These are phyloP conservation scores for Solanum tarijense DNA, from an alignment of 257 asterid genomes.

Conservation along the genomic window DNA sequence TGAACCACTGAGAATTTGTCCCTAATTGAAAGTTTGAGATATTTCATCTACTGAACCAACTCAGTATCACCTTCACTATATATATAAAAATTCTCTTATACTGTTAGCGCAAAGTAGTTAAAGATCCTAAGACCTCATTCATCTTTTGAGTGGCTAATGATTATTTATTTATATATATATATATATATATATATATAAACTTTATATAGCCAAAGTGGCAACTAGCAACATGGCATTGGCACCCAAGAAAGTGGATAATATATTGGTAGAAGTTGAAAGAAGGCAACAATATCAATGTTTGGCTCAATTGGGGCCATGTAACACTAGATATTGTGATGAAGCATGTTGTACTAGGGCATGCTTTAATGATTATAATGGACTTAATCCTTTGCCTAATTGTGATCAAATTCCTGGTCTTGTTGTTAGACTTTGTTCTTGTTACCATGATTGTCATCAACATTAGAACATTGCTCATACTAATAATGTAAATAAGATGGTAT, in stretches of 20 bases:
- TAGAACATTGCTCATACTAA: neutral
- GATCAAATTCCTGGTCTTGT: neutral
- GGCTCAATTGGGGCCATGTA: neutral
- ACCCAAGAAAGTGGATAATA: neutral
- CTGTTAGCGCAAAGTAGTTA: neutral
- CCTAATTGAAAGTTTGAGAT: neutral
- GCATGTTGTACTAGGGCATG: neutral
- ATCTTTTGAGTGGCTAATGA: neutral
- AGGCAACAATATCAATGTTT: neutral
- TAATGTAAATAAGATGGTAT: neutral
- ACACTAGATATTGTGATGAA: neutral
- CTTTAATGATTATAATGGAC: neutral
- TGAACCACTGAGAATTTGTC: accelerated
- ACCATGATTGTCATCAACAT: neutral
- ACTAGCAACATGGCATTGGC: neutral
- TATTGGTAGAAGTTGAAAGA: neutral
- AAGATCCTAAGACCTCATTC: neutral
- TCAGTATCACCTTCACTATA: no score
- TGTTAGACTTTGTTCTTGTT: neutral
- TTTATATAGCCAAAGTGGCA: neutral
- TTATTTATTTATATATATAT: neutral
- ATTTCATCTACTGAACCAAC: neutral
- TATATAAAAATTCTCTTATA: neutral
- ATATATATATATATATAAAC: no score
- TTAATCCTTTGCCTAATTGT: neutral